Evolutionary conservation across 345 rosid genomes (phyloP).

Genomic region (Pugionium dolabratum): DNA sequence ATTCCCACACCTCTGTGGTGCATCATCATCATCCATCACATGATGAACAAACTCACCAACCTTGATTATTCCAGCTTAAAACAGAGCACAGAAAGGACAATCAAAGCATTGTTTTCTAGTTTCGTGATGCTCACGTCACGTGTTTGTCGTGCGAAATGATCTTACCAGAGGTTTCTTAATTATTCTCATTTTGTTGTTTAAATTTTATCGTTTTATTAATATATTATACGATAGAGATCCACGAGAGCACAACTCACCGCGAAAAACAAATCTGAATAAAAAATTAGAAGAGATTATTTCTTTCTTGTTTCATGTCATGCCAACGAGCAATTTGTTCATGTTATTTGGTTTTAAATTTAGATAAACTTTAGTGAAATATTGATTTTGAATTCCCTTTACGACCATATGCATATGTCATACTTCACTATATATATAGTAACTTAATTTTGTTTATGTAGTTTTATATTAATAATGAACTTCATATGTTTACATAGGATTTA

Average conservation of each 20-base stretch:
- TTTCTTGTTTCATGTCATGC: conserved; percentile 15
- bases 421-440: no score
- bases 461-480: no score
- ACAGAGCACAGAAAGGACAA: no score
- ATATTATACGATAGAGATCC: conserved; percentile 24
- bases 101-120: not conserved
- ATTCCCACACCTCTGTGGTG: conserved; percentile 22
- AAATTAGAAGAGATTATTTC: not conserved
- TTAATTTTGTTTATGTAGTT: no score
- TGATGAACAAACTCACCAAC: conserved; percentile 18
- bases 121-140: conserved; percentile 14
- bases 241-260: conserved; percentile 5
- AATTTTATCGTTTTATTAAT: not conserved
- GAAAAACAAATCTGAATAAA: not conserved
- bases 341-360: not conserved
- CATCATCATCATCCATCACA: conserved; percentile 26
- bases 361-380: not conserved
- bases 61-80: conserved; percentile 2
- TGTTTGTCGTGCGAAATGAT: conserved; percentile 23
- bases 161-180: not conserved
- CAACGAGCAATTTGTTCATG: conserved; percentile 12
- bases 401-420: no score
- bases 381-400: no score
- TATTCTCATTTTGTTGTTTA: not conserved
- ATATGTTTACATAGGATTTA: no score